Base-by-base conservation (phyloP, 768 basidiomycete genomes). In the Termitomyces sp. region DNA sequence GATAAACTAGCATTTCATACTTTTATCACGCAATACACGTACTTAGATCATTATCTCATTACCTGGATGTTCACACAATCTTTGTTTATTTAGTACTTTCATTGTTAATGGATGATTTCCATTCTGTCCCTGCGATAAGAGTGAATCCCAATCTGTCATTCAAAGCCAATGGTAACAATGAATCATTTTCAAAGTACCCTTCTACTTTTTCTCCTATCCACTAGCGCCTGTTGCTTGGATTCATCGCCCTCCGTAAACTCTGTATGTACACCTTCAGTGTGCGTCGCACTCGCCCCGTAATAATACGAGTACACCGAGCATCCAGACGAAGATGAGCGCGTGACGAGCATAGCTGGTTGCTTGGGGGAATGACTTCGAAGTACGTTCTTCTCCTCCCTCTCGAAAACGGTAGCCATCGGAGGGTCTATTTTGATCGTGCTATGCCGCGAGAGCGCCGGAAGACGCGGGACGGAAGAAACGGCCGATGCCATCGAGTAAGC, bases 401-500 rank as follows among this genome's bases (percentile, higher is more conserved):
- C 53, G 6, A 32, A 35, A 11, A 60, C 60, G 12, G 55, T 51
- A 15, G 48, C 22, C 37, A 57, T 45, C 6, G 48, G 34, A 40
- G 37, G 2, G 12, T 56, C 54, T 37, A 58, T 30, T 24, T 55
- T 49, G 37, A 62, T 64, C 38, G 61, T 60, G 44, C 55, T 62
- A 14, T 60, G 57, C 8, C 61, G 58, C 17, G 60, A 60, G 32
- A 60, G 50, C 26, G 40, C 49, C 5, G 61, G 61, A 15, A 62
- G 56, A 34, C 57, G 50, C 51, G 59, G 59, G 11, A 53, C 50
- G 3, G 50, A 45, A 28, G 60, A 61, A 24, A 58, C 37, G 1
- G 53, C 62, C 3, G 67, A 66, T 17, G 60, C 45, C 45, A 57
- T 62, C 0, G 67, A 68, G 49, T 68, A 68, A 12, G 62, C 58